Conservation (phyloP, 2,329 filamentous ascomycete genomes). For the Parasarocladium wereldwijsianum region DNA sequence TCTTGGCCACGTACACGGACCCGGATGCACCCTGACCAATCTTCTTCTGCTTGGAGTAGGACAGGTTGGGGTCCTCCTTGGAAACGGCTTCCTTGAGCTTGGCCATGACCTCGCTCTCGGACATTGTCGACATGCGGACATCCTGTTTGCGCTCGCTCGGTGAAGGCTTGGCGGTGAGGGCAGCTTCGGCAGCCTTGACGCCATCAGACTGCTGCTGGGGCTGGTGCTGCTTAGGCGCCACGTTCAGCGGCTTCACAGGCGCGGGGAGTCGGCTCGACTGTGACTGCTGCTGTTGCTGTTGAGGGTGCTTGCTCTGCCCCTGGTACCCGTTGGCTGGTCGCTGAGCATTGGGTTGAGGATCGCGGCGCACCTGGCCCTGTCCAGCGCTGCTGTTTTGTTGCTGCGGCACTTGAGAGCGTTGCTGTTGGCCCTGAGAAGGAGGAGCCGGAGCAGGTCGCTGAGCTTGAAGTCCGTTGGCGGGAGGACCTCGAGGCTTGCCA, state of each 20-base stretch:
- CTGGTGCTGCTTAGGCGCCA: constrained; percentile 48
- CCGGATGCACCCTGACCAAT: constrained; percentile 97
- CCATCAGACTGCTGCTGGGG: constrained; percentile 42
- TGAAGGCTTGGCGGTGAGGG: constrained; percentile 68
- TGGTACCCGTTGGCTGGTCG: constrained; percentile 18
- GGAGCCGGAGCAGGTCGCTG: constrained; percentile 74
- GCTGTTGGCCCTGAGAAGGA: constrained; percentile 26
- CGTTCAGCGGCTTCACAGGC: constrained; percentile 66
- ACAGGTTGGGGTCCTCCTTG: constrained; percentile 84
- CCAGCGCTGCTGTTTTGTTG: constrained; percentile 35
- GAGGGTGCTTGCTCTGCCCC: constrained; percentile 5
- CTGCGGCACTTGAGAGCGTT: constrained; percentile 30
- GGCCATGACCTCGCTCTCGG: constrained; percentile 92
- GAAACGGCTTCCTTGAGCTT: constrained; percentile 89
- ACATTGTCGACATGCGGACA: constrained; percentile 97
- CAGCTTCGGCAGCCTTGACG: constrained; percentile 80
- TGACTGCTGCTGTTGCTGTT: constrained; percentile 27
- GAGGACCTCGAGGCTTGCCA: constrained; percentile 34
- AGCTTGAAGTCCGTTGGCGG: constrained; percentile 44
- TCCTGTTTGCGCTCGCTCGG: constrained; percentile 69
- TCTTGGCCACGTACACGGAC: constrained; percentile 93
- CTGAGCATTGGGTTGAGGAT: constrained; percentile 34
- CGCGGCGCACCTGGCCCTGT: constrained; percentile 29
- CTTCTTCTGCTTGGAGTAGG: constrained; percentile 99
- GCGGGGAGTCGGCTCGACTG: constrained; percentile 38